Evolutionary conservation across 2,329 filamentous ascomycete genomes (phyloP), one percentile per base, ranked within the genome.

Genomic region (Aspergillus ruber): DNA sequence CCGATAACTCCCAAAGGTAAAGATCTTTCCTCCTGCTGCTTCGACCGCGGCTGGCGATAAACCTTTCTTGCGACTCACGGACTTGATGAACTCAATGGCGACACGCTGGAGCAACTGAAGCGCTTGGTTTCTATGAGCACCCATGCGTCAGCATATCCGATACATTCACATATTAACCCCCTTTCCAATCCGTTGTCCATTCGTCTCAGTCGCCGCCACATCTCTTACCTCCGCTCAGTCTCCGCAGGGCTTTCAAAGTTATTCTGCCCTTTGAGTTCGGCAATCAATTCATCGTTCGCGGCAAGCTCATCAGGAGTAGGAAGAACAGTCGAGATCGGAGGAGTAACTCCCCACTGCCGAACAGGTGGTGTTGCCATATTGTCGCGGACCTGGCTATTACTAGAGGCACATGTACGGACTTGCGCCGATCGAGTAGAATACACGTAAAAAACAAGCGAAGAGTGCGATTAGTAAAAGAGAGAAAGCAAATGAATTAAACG

Each of bases 1-100:
- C 35, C 90, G 85, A 69, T 91, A 98, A 70, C 93, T 97, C 54
- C 93, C 93, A 68, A 93, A 98, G 1, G 91, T 94, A 67, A 95
- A 95, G 56, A 98, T 84, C 72, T 91, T 93, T 55, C 90, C 93
- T 45, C 90, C 88, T 5, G 90, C 88, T 62, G 86, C 84, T 57
- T 90, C 88, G 41, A 93, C 80, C 41, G 93, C 80, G 27, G 84
- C 82, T 39, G 88, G 81, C 41, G 90, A 85, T 44, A 91, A 77
- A 44, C 78, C 84, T 66, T 86, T 90, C 61, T 81, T 78, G 55
- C 78, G 77, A 55, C 88, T 88, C 8, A 95, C 90, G 54, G 82
- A 79, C 66, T 84, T 84, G 48, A 98, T 88, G 60, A 98, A 95
- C 57, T 91, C 88, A 63, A 90, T 77, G 51, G 88, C 85, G 46